Base-by-base conservation (phyloP, 441 rosid species). In the Geranium incanum region DNA sequence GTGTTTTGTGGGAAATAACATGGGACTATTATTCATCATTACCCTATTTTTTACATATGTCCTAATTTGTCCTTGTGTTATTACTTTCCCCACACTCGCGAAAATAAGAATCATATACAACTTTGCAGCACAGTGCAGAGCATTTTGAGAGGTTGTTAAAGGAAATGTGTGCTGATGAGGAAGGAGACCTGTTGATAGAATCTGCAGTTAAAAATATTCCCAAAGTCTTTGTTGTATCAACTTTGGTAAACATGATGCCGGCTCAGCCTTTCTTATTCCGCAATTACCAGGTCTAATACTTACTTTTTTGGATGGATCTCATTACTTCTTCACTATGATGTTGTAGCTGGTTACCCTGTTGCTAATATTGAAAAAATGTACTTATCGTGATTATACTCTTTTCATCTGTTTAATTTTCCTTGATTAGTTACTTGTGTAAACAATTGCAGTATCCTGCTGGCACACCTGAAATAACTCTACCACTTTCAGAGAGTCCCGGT, bases 91-190 rank as follows among this genome's bases (percentile, higher is more conserved):
- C 33, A 19, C 19, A 7, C 6, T 7, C 21, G 9, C 1, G 28
- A 7, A 41, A 59, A 59, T 19, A n/a, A n/a, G 23, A 59, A 19
- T 81, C 76, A 70, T 72, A 71, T 80, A 72, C 78, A 74, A 71
- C 82, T 79, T 85, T 91, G 84, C 97, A 95, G 99, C 99, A 95
- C 82, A 92, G 96, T 81, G 97, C 98, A 84, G 92, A 92, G 74
- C 93, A 95, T 80, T 95, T 95, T 41, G 98, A 95, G 86, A 90
- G 90, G 77, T 81, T 95, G 81, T 79, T 95, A 75, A 95, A 92
- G 80, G 99, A 95, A 85, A 88, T 95, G 97, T 95, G 99, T 83
- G 88, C 93, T 67, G 95, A 92, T 80, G 98, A 89, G 81, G 95
- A 95, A 78, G 98, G 99, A 37, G 92, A 95, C 78, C 84, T 92